These are phyloP conservation scores for Olyra latifolia DNA, from an alignment of 176 grass and related monocot genomes.

Conservation along the genomic window DNA sequence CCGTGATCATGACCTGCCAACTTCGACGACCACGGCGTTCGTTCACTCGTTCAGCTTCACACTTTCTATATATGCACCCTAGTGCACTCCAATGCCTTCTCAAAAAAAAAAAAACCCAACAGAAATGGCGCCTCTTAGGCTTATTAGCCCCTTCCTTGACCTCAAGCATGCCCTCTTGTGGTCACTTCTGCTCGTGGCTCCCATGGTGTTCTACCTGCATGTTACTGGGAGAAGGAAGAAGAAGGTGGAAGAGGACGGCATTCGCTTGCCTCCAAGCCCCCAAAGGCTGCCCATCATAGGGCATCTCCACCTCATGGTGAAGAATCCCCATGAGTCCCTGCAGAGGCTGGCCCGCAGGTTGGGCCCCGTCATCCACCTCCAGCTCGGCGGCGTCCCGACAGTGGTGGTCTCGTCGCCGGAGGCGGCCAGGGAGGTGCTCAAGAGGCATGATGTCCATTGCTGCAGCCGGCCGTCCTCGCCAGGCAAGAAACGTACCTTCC, in stretches of 20 bases:
- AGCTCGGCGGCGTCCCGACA: not conserved
- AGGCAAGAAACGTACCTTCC: not conserved
- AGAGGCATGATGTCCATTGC: slow-evolving; percentile 20
- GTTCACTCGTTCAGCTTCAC: not conserved
- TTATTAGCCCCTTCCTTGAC: not conserved
- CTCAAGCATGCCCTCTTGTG: not conserved
- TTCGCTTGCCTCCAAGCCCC: slow-evolving; percentile 8
- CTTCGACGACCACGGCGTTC: not conserved
- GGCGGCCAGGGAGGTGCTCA: slow-evolving; percentile 25
- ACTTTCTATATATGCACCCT: not conserved
- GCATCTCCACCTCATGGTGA: slow-evolving; percentile 27
- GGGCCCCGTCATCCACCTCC: slow-evolving; percentile 15
- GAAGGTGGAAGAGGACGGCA: not conserved
- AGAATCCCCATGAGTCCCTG: not conserved
- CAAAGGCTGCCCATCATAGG: not conserved
- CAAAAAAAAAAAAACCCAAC: not conserved
- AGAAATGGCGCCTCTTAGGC: not conserved
- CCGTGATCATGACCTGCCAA: not conserved
- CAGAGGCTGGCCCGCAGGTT: not conserved
- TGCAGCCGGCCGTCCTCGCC: slow-evolving; percentile 24
- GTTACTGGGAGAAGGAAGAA: not conserved
- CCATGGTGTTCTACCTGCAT: not conserved
- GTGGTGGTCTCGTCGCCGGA: slow-evolving; percentile 10
- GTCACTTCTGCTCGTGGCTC: not conserved
- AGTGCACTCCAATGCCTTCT: not conserved